Evolutionary conservation across 352 stramenopile genomes (phyloP).

Genomic region (Phytopythium mirpurense): DNA sequence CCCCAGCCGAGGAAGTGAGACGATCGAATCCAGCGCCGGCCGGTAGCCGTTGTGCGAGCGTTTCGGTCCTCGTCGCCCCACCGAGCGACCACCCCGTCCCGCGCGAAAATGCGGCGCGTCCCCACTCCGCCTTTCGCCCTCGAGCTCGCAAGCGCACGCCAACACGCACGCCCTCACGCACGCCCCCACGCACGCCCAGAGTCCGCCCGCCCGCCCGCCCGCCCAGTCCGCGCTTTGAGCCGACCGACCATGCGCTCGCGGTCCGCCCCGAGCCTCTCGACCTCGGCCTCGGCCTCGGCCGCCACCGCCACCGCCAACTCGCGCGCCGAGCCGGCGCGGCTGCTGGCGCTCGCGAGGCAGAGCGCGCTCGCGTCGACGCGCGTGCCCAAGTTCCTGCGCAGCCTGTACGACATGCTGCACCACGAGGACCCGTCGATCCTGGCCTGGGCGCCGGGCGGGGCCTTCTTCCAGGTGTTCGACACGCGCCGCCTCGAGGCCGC

Average conservation of each 20-base stretch:
- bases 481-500: slow-evolving; percentile 53
- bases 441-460: slow-evolving; percentile 59
- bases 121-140: not conserved
- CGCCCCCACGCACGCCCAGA: no score
- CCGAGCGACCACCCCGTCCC: not conserved
- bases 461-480: slow-evolving; percentile 68
- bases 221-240: no score
- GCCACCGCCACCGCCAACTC: not conserved
- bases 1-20: no score
- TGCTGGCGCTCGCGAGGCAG: slow-evolving; percentile 1
- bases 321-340: not conserved
- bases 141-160: not conserved
- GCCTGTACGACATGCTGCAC: slow-evolving; percentile 76
- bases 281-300: not conserved
- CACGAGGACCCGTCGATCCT: slow-evolving; percentile 66
- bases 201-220: not conserved
- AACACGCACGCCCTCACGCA: no score
- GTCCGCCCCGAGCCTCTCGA: not conserved
- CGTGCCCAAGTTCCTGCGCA: slow-evolving; percentile 75
- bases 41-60: no score
- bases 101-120: not conserved
- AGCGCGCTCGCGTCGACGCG: slow-evolving; percentile 18
- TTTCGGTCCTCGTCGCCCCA: not conserved
- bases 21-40: no score
- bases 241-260: not conserved